A percentile compares a stretch with the other conserved stretches of the same genome.
These are phyloP conservation scores for Trametes hirsuta DNA, from an alignment of 1,284 basidiomycete species.

Conservation along the genomic window DNA sequence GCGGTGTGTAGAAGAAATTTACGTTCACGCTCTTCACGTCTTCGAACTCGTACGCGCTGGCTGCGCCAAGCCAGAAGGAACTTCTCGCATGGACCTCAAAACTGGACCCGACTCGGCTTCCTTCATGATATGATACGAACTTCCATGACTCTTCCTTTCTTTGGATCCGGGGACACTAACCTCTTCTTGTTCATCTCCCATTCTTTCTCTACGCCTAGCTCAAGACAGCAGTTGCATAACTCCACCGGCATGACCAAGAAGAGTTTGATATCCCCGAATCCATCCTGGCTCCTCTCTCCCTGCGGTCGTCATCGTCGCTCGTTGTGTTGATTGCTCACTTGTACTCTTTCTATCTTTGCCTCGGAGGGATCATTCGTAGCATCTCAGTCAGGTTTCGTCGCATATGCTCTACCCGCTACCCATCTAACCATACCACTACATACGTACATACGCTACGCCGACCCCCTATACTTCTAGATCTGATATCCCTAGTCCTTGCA, in stretches of 20 bases:
- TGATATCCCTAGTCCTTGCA: constrained; percentile 33
- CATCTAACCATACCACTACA: constrained; percentile 23
- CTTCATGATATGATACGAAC: constrained; percentile 27
- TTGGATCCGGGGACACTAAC: constrained; percentile 1
- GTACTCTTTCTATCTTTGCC: constrained; percentile 7
- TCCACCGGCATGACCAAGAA: too few species aligned
- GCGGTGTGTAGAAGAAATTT: constrained; percentile 66
- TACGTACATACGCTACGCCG: constrained; percentile 18
- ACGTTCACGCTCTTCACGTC: constrained; percentile 89
- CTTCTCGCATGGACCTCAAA: constrained; percentile 82
- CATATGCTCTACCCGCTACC: constrained; percentile 21
- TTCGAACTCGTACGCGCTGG: constrained; percentile 87
- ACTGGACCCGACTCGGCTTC: constrained; percentile 72
- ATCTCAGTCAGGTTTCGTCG: constrained; percentile 15
- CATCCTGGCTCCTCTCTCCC: constrained; percentile 6
- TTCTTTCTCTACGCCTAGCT: neutral
- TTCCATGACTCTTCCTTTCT: constrained; percentile 11
- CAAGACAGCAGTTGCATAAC: too few species aligned
- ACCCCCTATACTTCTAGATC: constrained; percentile 29
- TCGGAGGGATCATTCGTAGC: constrained; percentile 12
- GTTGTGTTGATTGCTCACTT: constrained; percentile 21
- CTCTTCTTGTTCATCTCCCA: constrained; percentile 4
- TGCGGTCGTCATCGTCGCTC: constrained; percentile 10
- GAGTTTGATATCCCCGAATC: neutral
- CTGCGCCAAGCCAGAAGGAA: constrained; percentile 80